Evolutionary conservation across 164 flowering plant genomes (phyloP).

Genomic region (Nymphaea thermarum): DNA sequence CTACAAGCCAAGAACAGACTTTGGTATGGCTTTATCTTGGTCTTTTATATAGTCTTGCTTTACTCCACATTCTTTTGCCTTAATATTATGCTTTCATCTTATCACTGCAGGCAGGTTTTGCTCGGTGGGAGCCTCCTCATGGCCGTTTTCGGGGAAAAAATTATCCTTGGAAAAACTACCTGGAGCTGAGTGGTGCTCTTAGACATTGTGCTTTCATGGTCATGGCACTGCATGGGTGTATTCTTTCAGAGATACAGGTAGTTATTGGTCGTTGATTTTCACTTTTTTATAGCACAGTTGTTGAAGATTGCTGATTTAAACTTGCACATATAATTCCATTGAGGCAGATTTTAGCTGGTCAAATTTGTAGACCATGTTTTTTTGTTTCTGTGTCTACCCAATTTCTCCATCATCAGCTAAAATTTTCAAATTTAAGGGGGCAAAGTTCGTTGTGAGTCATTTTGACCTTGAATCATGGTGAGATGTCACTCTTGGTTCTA

Average conservation of each 20-base stretch:
- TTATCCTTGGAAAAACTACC: slow-evolving; percentile 79
- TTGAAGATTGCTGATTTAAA: neutral
- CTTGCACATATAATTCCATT: no score
- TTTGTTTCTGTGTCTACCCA: no score
- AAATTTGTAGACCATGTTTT: no score
- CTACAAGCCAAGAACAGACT: slow-evolving; percentile 61
- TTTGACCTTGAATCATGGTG: no score
- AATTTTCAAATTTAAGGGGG: no score
- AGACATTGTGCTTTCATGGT: slow-evolving; percentile 92
- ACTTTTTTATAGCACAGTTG: neutral
- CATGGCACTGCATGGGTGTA: slow-evolving; percentile 93
- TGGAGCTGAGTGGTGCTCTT: slow-evolving; percentile 66
- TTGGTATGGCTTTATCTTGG: slow-evolving; percentile 24
- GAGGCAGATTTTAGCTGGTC: no score
- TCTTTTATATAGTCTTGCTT: neutral
- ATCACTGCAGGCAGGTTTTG: slow-evolving; percentile 51
- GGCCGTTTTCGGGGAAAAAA: slow-evolving; percentile 54
- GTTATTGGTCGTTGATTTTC: slow-evolving; percentile 1
- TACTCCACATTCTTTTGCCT: neutral
- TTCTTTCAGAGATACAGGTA: slow-evolving; percentile 95
- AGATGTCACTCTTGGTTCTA: no score
- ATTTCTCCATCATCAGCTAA: no score
- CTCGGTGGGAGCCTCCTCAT: slow-evolving; percentile 93
- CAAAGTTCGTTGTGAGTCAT: no score
- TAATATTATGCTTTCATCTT: neutral